These are phyloP conservation scores for Mucor velutinosus DNA, from an alignment of 371 early-diverging fungal genomes.

Conservation along the genomic window DNA sequence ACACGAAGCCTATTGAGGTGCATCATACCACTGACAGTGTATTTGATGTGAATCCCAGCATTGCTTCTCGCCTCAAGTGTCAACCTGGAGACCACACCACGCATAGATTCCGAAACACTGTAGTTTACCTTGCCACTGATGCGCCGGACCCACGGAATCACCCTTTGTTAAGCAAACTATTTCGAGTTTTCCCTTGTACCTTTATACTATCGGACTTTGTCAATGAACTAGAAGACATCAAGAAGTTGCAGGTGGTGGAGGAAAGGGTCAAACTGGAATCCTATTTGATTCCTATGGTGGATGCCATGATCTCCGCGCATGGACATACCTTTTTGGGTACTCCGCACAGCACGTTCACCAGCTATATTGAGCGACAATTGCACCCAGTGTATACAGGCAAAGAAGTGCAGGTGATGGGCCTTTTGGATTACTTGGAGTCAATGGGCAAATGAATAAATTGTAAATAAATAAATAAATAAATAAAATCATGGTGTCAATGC, in stretches of 20 bases:
- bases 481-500: neutral
- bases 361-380: conserved; percentile 58
- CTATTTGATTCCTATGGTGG: conserved; percentile 68
- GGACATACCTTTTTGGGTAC: conserved; percentile 62
- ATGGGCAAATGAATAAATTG: conserved; percentile 1
- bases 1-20: conserved; percentile 28
- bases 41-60: conserved; percentile 4
- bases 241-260: conserved; percentile 43
- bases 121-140: conserved; percentile 65
- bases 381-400: conserved; percentile 50
- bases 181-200: conserved; percentile 62
- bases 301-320: conserved; percentile 65
- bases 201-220: conserved; percentile 58
- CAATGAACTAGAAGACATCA: conserved; percentile 47
- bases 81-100: conserved; percentile 17
- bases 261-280: conserved; percentile 57
- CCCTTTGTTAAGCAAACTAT: conserved; percentile 57
- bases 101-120: conserved; percentile 28
- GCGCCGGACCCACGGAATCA: conserved; percentile 56
- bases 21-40: conserved; percentile 6
- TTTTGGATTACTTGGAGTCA: conserved; percentile 15
- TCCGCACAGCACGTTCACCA: conserved; percentile 60
- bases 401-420: conserved; percentile 20
- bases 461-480: neutral
- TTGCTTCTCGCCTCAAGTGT: conserved; percentile 13